Conservation (phyloP, 768 basidiomycete genomes). For the Stropharia rugosoannulata region DNA sequence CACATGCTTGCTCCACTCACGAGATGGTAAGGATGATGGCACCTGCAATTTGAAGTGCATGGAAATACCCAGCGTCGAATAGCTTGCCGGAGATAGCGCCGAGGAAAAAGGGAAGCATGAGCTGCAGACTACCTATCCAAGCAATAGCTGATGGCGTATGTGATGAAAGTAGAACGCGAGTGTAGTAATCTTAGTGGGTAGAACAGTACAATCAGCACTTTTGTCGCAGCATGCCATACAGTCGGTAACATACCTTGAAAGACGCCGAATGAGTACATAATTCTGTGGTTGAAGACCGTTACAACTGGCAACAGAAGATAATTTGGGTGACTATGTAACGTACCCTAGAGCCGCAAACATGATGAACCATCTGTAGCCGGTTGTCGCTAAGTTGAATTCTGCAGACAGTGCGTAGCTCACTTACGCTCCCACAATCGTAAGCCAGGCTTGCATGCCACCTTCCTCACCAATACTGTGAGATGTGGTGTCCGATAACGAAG, state of each 20-base stretch:
- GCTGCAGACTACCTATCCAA: conserved; percentile 51
- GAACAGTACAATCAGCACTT: conserved; percentile 25
- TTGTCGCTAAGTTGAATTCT: background rate
- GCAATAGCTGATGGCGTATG: conserved; percentile 38
- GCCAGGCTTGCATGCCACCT: conserved; percentile 37
- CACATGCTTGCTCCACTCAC: conserved; percentile 15
- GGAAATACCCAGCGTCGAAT: conserved; percentile 47
- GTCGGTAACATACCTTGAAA: conserved; percentile 26
- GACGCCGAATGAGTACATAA: conserved; percentile 24
- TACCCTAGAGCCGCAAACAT: conserved; percentile 42
- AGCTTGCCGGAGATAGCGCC: conserved; percentile 38
- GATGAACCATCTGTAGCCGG: conserved; percentile 29
- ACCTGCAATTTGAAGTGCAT: conserved; percentile 18
- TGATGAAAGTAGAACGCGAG: conserved; percentile 31
- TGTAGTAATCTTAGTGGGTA: conserved; percentile 37
- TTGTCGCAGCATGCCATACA: background rate
- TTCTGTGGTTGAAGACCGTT: conserved; percentile 13
- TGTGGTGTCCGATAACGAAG: background rate
- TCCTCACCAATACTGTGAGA: conserved; percentile 16
- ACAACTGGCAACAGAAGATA: background rate
- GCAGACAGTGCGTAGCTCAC: conserved; percentile 14
- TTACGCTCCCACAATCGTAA: conserved; percentile 40
- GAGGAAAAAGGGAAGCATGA: conserved; percentile 38
- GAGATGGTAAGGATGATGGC: conserved; percentile 21
- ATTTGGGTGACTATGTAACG: background rate